phyloP scores from a whole-genome alignment of 129 eudicot genomes.

The Mikania micrantha region DNA sequence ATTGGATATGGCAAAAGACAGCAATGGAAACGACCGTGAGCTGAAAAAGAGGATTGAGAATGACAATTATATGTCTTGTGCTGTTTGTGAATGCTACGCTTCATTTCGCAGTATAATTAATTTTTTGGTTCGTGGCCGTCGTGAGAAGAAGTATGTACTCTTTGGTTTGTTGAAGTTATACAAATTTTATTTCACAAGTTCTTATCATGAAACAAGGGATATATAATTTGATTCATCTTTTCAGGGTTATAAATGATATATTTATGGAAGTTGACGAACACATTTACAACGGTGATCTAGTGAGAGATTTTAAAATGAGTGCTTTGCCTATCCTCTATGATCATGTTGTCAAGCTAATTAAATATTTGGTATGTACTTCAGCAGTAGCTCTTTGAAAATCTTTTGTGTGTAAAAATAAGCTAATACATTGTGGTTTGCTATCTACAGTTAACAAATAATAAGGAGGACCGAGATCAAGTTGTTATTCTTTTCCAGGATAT shows the following conservation, averaged over 20 bases:
- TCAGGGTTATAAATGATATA: conserved; percentile 71
- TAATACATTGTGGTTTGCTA: background rate
- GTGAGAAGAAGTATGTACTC: conserved; percentile 58
- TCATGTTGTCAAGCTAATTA: conserved; percentile 63
- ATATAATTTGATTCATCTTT: background rate
- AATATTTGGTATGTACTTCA: conserved; percentile 51
- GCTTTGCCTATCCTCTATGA: conserved; percentile 76
- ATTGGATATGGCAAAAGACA: conserved; percentile 92
- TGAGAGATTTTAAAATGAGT: conserved; percentile 56
- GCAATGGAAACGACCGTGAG: conserved; percentile 77
- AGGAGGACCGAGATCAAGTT: conserved; percentile 90
- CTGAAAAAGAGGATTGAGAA: conserved; percentile 62
- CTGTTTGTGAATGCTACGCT: conserved; percentile 81
- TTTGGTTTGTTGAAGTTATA: background rate
- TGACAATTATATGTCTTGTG: conserved; percentile 78
- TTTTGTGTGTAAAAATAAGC: background rate
- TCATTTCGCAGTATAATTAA: conserved; percentile 60
- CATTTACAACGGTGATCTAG: conserved; percentile 40
- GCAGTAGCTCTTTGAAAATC: no score
- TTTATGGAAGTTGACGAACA: conserved; percentile 73
- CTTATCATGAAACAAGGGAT: background rate
- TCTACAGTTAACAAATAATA: conserved; percentile 72
- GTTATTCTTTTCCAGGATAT: conserved; percentile 96
- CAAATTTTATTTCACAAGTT: background rate
- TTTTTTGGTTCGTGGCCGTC: conserved; percentile 55